Conservation (phyloP, 352 stramenopile species). For the Pythium phragmitis region DNA sequence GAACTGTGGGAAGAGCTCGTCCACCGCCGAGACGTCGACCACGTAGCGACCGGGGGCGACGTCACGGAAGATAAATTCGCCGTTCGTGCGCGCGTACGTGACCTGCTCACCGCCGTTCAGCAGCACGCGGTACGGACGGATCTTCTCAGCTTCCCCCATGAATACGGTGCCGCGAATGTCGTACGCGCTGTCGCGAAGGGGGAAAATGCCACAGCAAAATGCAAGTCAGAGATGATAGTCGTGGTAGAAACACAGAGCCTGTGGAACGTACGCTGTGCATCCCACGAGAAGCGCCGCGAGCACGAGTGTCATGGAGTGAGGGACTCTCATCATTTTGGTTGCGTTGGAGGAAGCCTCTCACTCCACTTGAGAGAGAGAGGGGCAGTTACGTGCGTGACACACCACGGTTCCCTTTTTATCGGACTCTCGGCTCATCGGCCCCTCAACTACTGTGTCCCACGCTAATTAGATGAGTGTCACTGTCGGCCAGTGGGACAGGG, state of each 20-base stretch:
- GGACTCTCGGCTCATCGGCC: neutral
- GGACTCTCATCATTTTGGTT: constrained; percentile 30
- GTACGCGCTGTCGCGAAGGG: constrained; percentile 31
- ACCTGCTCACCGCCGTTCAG: constrained; percentile 75
- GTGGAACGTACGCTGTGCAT: constrained; percentile 13
- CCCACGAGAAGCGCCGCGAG: constrained; percentile 29
- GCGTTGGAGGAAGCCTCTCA: neutral
- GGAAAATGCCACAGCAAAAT: neutral
- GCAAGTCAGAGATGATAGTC: neutral
- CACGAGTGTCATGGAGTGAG: constrained; percentile 30
- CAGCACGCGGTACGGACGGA: constrained; percentile 61
- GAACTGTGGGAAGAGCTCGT: constrained; percentile 77
- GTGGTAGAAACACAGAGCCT: neutral
- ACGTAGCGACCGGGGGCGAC: constrained; percentile 70
- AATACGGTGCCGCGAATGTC: constrained; percentile 63
- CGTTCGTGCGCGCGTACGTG: constrained; percentile 60
- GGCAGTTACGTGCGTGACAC: constrained; percentile 1
- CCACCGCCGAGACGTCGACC: constrained; percentile 63
- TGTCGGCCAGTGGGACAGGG: too few relatives aligned
- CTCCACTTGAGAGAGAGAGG: neutral
- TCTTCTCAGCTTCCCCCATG: constrained; percentile 45
- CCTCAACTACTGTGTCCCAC: neutral
- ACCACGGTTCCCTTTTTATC: constrained; percentile 17
- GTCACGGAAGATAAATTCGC: constrained; percentile 74
- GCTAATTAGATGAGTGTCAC: neutral